A percentile compares a stretch with the other conserved stretches of the same genome.
These are phyloP conservation scores for Erythrobasidium yunnanense DNA, from an alignment of 768 basidiomycete genomes.

Conservation along the genomic window DNA sequence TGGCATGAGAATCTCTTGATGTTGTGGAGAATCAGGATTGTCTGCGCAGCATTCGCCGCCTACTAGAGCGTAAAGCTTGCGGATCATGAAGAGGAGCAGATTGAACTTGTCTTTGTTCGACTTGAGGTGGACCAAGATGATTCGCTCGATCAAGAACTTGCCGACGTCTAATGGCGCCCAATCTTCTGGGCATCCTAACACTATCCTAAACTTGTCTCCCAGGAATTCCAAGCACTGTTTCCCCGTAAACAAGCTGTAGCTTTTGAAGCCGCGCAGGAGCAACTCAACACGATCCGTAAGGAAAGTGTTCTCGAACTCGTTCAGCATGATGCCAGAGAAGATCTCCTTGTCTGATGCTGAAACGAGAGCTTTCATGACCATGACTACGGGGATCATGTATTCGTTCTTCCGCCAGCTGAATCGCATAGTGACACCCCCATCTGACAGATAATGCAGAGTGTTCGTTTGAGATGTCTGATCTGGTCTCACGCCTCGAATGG, in stretches of 20 bases:
- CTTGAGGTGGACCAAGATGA: slow-evolving; percentile 80
- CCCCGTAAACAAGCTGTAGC: slow-evolving; percentile 73
- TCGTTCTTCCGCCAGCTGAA: slow-evolving; percentile 97
- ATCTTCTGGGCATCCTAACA: slow-evolving; percentile 81
- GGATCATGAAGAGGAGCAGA: slow-evolving; percentile 94
- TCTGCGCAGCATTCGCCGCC: slow-evolving; percentile 81
- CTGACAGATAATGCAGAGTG: slow-evolving; percentile 91
- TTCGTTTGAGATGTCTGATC: slow-evolving; percentile 92
- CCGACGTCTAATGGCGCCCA: slow-evolving; percentile 77
- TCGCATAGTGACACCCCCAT: slow-evolving; percentile 89
- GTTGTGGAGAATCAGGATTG: slow-evolving; percentile 97
- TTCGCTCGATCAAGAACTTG: slow-evolving; percentile 65
- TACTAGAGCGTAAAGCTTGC: slow-evolving; percentile 83
- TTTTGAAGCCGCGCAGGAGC: slow-evolving; percentile 86
- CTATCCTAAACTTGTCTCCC: slow-evolving; percentile 90
- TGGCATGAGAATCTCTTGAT: slow-evolving; percentile 92
- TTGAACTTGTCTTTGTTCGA: slow-evolving; percentile 85
- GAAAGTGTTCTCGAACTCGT: slow-evolving; percentile 93
- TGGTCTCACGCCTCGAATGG: slow-evolving; percentile 84
- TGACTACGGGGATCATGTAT: slow-evolving; percentile 94
- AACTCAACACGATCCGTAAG: slow-evolving; percentile 93
- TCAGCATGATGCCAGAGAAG: slow-evolving; percentile 90
- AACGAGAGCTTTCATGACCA: slow-evolving; percentile 84
- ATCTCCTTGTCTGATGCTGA: slow-evolving; percentile 89
- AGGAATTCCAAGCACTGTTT: slow-evolving; percentile 87